Base-by-base conservation (phyloP, 495 filamentous ascomycete genomes). In the Aspergillus ostianus region DNA sequence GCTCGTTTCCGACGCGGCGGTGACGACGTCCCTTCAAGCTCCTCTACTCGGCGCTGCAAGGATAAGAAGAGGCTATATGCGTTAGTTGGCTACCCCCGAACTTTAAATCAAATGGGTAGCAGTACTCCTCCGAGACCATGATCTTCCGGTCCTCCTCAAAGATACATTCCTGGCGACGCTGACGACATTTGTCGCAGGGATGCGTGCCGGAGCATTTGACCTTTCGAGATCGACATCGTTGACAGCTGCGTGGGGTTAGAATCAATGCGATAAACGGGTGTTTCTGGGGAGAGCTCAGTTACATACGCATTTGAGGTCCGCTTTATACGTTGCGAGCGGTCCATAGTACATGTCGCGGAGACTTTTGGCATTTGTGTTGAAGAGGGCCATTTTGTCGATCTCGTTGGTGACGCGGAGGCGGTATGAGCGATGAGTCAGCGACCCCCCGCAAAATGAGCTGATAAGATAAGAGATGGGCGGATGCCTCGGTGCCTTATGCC, bases 71-170 rank as follows among this genome's bases (percentile, higher is more conserved):
- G 27, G 36, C 65, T 67, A 27, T 5, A 29, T 10, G 19, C 10
- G 9, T 29, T 20, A 44, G 20, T 15, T 15, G 17, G 8, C 15
- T 32, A 2, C 10, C 17, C 6, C 17, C 6, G 15, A 32, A 51
- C 4, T 18, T 19, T 0, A 15, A 30, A 1, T 2, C 17, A 4
- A 32, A n/a, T 45, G 7, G 36, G 48, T 29, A 0, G 12, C 21
- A 44, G 21, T 62, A 73, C 69, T 64, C 69, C 51, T 69, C 65
- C 2, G 70, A 70, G 27, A 73, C 69, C 9, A 71, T 56, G 29
- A 73, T 63, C 48, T 73, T 73, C 46, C 70, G 64, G 45, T 71
- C 63, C n/a, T 69, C 63, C 23, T 67, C 60, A 52, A 71, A 71
- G 51, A 67, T 52, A 55, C 70, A 73, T 15, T 64, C 57, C 26